phyloP scores from a whole-genome alignment of 169 alveolate species.

The Plasmodium cynomolgi region DNA sequence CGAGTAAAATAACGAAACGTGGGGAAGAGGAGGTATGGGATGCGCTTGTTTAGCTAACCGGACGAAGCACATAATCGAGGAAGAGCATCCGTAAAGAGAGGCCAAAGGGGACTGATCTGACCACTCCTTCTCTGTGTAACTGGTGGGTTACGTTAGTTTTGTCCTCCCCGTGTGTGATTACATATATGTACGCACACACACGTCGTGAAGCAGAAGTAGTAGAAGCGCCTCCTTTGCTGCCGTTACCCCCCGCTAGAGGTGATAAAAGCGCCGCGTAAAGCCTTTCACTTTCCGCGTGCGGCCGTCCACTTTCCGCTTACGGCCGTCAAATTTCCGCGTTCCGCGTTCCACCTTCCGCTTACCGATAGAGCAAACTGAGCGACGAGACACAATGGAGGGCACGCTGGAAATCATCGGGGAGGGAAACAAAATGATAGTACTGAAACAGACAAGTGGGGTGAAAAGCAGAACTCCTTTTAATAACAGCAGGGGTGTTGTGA shows the following conservation, averaged over 20 bases:
- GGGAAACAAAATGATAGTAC: conserved; percentile 62
- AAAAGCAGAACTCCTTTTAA: background rate
- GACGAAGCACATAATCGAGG: background rate
- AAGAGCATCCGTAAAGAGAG: background rate
- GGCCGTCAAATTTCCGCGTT: too few species aligned
- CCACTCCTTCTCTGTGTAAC: background rate
- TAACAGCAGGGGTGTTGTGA: background rate
- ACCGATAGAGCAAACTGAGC: background rate
- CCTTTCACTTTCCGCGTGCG: too few species aligned
- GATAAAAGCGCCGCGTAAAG: background rate
- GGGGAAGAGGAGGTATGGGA: background rate
- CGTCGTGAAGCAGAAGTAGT: background rate
- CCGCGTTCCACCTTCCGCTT: too few species aligned
- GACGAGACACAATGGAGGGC: conserved; percentile 19
- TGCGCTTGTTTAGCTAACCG: background rate
- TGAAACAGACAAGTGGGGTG: conserved; percentile 7
- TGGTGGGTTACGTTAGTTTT: background rate
- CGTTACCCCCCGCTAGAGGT: background rate
- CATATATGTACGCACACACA: background rate
- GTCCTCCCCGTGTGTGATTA: background rate
- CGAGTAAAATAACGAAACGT: background rate
- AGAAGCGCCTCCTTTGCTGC: background rate
- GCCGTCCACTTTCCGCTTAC: too few species aligned
- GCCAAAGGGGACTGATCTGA: background rate
- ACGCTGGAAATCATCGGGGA: conserved; percentile 58